phyloP scores from a whole-genome alignment of 2,329 filamentous ascomycete species.

The Botrytis fragariae region DNA sequence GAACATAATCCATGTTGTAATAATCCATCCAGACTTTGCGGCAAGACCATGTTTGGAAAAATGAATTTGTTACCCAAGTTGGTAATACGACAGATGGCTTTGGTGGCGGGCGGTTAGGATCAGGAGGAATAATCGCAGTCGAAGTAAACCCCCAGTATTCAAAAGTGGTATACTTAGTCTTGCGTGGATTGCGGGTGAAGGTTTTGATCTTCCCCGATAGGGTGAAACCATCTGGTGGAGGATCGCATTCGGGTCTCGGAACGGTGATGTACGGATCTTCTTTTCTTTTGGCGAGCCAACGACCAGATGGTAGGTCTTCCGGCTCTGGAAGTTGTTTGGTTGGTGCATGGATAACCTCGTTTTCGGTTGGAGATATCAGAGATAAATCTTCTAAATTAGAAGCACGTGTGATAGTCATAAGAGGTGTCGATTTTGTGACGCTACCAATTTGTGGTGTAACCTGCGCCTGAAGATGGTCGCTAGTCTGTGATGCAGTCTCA shows the following conservation, averaged over 20 bases:
- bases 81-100: background rate
- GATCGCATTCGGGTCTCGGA: background rate
- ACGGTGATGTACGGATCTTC: background rate
- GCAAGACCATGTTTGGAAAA: conserved; percentile 9
- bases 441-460: too few relatives aligned
- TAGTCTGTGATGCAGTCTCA: background rate
- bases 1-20: background rate
- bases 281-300: background rate
- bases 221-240: background rate
- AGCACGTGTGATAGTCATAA: background rate
- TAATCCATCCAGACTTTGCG: background rate
- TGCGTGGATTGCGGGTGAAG: background rate
- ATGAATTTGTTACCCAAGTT: background rate
- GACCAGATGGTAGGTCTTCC: background rate
- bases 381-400: background rate
- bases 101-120: conserved; percentile 10
- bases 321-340: background rate
- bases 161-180: background rate
- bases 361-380: background rate
- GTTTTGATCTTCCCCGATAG: background rate
- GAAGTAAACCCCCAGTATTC: background rate
- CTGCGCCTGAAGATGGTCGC: background rate
- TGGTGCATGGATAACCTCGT: background rate
- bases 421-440: background rate
- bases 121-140: background rate